phyloP scores from a whole-genome alignment of 768 basidiomycete species.

The Rhodosporidiobolus odoratus region DNA sequence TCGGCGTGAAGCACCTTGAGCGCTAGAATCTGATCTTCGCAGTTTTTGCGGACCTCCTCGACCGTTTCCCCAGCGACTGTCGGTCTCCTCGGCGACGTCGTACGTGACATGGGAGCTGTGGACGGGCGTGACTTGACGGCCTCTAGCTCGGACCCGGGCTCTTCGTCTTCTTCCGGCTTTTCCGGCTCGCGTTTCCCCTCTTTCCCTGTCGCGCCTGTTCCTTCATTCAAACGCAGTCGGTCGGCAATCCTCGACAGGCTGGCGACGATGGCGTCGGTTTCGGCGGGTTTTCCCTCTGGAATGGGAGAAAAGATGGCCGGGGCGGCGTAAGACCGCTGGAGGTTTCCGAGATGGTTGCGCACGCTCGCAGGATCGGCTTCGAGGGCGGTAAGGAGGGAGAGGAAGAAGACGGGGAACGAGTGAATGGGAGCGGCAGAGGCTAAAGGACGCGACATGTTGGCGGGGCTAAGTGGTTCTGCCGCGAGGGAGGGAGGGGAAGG shows the following conservation, averaged over 20 bases:
- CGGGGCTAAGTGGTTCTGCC: not conserved
- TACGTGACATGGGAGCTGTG: not conserved
- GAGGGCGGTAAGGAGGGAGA: constrained; percentile 38
- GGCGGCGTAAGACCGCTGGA: constrained; percentile 24
- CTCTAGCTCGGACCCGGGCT: not conserved
- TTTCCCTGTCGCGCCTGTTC: not conserved
- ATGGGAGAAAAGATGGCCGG: constrained; percentile 19
- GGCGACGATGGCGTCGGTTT: constrained; percentile 40
- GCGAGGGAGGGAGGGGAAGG: not conserved
- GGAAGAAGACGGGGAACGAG: constrained; percentile 39
- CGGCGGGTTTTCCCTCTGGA: constrained; percentile 18
- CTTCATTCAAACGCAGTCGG: constrained; percentile 21
- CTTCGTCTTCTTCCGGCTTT: not conserved
- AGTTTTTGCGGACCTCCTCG: constrained; percentile 27
- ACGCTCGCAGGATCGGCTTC: constrained; percentile 44
- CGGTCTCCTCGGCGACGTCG: constrained; percentile 5
- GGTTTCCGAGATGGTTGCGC: constrained; percentile 37
- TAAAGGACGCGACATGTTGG: constrained; percentile 2
- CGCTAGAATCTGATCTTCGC: constrained; percentile 31
- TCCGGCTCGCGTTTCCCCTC: not conserved
- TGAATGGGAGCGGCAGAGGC: constrained; percentile 5
- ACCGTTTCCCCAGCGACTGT: constrained; percentile 17
- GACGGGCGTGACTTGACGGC: not conserved
- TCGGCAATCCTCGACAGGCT: constrained; percentile 35
- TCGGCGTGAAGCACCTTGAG: constrained; percentile 35